Evolutionary conservation across 228 moss, liverwort and hornwort species (phyloP).

Genomic region (Sphagnum magellanicum): DNA sequence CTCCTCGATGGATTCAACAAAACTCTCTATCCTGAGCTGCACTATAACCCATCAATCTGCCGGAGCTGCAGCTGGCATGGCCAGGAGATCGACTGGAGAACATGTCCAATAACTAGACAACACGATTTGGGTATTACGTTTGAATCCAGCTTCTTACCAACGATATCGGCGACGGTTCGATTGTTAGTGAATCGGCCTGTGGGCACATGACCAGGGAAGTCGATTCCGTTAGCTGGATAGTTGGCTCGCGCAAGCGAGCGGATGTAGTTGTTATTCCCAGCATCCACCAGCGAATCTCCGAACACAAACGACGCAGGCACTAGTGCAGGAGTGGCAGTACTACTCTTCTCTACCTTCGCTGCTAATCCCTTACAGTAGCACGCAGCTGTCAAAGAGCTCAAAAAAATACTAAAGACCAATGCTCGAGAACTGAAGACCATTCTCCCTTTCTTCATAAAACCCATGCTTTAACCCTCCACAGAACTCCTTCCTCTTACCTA

Average conservation of each 20-base stretch:
- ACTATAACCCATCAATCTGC: not conserved
- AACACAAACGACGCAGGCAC: slow-evolving; percentile 57
- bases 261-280: slow-evolving; percentile 81
- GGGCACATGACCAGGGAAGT: slow-evolving; percentile 44
- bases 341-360: too few species aligned
- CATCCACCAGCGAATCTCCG: slow-evolving; percentile 76
- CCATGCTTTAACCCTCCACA: too few species aligned
- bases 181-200: slow-evolving; percentile 87
- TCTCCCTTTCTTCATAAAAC: too few species aligned
- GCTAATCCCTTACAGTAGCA: too few species aligned
- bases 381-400: too few species aligned
- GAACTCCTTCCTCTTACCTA: too few species aligned
- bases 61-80: not conserved
- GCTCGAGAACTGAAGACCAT: too few species aligned
- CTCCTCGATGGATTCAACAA: not conserved
- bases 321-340: not conserved
- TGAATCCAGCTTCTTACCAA: slow-evolving; percentile 23
- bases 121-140: too few species aligned
- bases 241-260: slow-evolving; percentile 59
- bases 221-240: slow-evolving; percentile 59
- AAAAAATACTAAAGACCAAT: too few species aligned
- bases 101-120: not conserved
- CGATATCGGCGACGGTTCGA: slow-evolving; percentile 64
- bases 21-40: not conserved
- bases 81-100: not conserved